Base-by-base conservation (phyloP, 192 early-diverging fungal genomes). In the Phycomyces blakesleeanus region DNA sequence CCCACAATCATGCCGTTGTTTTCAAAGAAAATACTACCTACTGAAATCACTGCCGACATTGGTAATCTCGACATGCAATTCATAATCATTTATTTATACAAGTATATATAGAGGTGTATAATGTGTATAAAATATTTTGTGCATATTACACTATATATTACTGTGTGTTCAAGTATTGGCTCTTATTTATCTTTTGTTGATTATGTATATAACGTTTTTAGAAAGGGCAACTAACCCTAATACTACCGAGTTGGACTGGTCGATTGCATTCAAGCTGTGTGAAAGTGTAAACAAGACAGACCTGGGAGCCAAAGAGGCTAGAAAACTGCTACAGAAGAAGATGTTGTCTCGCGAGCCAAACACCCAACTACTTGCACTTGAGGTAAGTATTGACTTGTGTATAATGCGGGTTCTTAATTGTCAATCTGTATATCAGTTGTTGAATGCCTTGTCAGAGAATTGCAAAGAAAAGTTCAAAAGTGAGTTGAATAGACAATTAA, bases 291-390 rank as follows among this genome's bases (percentile, higher is more conserved):
- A 69, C 21, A 57, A 41, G 2, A 57, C 73, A 24, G 68, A 75
- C 15, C 54, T 55, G 25, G 73, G 73, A 14, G 73, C 67, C 29
- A 75, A 69, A 59, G 73, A 75, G 52, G 73, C 73, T 16, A 50
- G 73, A 26, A 75, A 75, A 41, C 47, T 63, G 0, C 61, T 75
- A 9, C 73, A 75, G 40, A 75, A 63, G 59, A 75, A 75, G 24
- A 69, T 66, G 57, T 26, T 69, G 5, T 22, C 42, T 2, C 24
- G 10, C 14, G 54, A 67, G 12, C 37, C 57, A 4, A 50, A 70
- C n/a, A 67, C 55, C 4, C 67, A 75, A 25, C 55, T 62, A 8
- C 40, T 75, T 11, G 42, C 67, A 25, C 57, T 75, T 1, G 59
- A 69, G 59, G 73, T 70, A 55, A 66, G 56, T 15, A 41, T n/a